Conservation (phyloP, 2,329 filamentous ascomycete genomes). For the Xylariaceae sp. region DNA sequence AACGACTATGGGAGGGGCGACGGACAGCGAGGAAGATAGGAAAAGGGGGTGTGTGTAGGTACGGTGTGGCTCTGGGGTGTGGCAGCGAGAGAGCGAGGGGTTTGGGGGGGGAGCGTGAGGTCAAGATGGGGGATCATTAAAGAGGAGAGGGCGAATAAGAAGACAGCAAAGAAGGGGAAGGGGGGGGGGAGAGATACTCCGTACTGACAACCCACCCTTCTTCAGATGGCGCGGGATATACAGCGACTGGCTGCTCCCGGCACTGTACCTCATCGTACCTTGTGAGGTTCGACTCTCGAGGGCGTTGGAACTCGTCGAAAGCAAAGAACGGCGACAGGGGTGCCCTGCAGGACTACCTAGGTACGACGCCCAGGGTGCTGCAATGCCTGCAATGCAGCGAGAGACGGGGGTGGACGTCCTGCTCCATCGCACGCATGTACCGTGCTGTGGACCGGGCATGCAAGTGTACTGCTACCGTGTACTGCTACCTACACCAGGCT, state of each 20-base stretch:
- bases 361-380: no score
- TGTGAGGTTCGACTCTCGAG: slow-evolving; percentile 1
- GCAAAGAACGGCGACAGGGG: slow-evolving; percentile 17
- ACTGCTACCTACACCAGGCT: no score
- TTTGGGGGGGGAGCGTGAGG: slow-evolving; percentile 12
- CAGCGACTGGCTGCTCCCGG: slow-evolving; percentile 11
- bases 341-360: slow-evolving; percentile 16
- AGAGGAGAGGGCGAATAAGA: slow-evolving; percentile 14
- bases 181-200: neutral
- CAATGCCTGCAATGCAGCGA: slow-evolving; percentile 17
- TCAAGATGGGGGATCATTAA: slow-evolving; percentile 20
- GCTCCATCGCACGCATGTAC: slow-evolving; percentile 19
- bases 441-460: no score
- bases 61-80: no score
- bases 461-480: no score
- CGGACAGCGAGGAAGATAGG: slow-evolving; percentile 1
- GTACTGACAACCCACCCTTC: neutral
- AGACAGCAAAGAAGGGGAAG: slow-evolving; percentile 8
- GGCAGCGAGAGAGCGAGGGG: neutral
- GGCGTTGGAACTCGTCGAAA: slow-evolving; percentile 14
- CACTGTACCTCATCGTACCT: slow-evolving; percentile 1
- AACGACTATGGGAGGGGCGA: slow-evolving; percentile 2
- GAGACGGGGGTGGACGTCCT: slow-evolving; percentile 16
- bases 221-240: no score
- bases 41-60: neutral